Percentiles rank a stretch among this genome's conserved stretches.
These are phyloP conservation scores for sweet orange (Citrus sinensis) DNA, from an alignment of 345 rosid species.

Conservation along the genomic window DNA sequence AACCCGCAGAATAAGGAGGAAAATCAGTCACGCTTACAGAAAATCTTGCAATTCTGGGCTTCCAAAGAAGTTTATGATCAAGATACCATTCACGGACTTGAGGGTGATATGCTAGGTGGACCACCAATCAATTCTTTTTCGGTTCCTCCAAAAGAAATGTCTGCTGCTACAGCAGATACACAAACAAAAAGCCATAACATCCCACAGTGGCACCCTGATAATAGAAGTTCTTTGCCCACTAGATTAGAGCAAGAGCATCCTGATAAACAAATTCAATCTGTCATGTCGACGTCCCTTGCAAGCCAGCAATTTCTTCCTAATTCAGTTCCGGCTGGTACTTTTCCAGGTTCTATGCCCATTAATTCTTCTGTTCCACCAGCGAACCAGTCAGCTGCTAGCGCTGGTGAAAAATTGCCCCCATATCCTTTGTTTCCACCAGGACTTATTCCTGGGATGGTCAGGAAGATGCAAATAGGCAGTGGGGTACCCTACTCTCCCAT, in stretches of 20 bases:
- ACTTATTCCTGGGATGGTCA: conserved; percentile 98
- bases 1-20: conserved; percentile 81
- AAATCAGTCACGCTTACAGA: conserved; percentile 82
- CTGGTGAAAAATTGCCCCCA: conserved; percentile 73
- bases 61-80: conserved; percentile 92
- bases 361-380: conserved; percentile 51
- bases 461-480: conserved; percentile 96
- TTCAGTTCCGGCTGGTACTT: conserved; percentile 47
- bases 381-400: conserved; percentile 40
- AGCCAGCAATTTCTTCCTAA: conserved; percentile 66
- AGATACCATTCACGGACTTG: conserved; percentile 72
- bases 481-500: conserved; percentile 96
- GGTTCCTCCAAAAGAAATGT: conserved; percentile 49
- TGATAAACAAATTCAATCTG: conserved; percentile 35
- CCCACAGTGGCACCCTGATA: conserved; percentile 62
- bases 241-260: conserved; percentile 49
- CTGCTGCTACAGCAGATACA: conserved; percentile 43
- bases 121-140: conserved; percentile 48
- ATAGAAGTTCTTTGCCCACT: conserved; percentile 37
- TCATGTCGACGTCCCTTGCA: conserved; percentile 37
- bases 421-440: conserved; percentile 98
- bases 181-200: conserved; percentile 31
- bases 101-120: conserved; percentile 85
- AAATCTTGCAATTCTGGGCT: conserved; percentile 93
- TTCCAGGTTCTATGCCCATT: conserved; percentile 65